phyloP scores from a whole-genome alignment of 345 rosid genomes.

The Aegle marmelos region DNA sequence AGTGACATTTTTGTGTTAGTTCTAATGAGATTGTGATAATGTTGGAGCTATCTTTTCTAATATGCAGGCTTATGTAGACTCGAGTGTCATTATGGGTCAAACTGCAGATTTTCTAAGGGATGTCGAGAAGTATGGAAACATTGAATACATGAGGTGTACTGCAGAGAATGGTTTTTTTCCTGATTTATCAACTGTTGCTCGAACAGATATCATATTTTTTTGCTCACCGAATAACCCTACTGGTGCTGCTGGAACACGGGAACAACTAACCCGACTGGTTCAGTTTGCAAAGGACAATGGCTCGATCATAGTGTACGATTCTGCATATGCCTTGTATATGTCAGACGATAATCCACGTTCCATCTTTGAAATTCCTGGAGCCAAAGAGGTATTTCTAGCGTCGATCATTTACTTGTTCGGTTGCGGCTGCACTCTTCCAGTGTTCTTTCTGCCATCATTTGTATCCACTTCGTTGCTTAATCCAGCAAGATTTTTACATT shows the following conservation, averaged over 20 bases:
- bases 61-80: conserved; percentile 92
- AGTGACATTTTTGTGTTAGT: conserved; percentile 6
- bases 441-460: conserved; percentile 2
- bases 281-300: conserved; percentile 88
- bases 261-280: conserved; percentile 71
- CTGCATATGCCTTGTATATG: conserved; percentile 90
- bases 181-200: conserved; percentile 63
- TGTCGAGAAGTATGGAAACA: conserved; percentile 58
- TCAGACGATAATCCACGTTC: conserved; percentile 81
- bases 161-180: conserved; percentile 99
- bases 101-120: conserved; percentile 72
- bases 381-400: conserved; percentile 64
- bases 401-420: not conserved
- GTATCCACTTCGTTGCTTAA: not conserved
- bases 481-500: not conserved
- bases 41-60: not conserved
- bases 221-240: conserved; percentile 99
- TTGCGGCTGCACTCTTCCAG: not conserved
- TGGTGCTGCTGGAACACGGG: conserved; percentile 87
- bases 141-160: conserved; percentile 89
- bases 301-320: conserved; percentile 86
- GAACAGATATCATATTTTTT: conserved; percentile 87
- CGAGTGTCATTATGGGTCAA: conserved; percentile 95
- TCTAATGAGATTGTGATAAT: not conserved
- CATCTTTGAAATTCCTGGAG: conserved; percentile 97